Evolutionary conservation across 2,329 filamentous ascomycete species (phyloP).

Genomic region (Aureobasidium musti): DNA sequence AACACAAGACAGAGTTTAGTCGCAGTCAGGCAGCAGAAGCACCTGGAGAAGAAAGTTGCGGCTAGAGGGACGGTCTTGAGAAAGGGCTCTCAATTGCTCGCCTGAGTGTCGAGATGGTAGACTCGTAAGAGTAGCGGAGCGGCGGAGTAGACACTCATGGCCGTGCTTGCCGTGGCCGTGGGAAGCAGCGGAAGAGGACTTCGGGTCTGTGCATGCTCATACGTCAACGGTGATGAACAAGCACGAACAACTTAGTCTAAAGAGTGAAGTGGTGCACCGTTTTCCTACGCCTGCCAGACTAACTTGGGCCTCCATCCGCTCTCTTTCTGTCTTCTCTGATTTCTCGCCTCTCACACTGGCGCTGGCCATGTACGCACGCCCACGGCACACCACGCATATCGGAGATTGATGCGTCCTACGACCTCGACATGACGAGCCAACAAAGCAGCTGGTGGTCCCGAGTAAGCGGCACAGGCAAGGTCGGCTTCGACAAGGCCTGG

Average conservation of each 20-base stretch:
- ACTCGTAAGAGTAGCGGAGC: background rate
- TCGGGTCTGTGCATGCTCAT: constrained; percentile 8
- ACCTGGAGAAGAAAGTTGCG: no score
- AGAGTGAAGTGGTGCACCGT: background rate
- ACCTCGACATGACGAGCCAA: constrained; percentile 13
- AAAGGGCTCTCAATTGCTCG: background rate
- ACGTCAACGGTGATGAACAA: constrained; percentile 12
- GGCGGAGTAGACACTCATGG: no score
- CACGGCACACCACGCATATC: background rate
- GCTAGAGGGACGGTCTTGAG: background rate
- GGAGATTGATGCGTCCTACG: constrained; percentile 8
- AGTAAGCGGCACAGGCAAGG: constrained; percentile 51
- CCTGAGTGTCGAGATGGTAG: background rate
- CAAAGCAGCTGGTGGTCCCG: constrained; percentile 27
- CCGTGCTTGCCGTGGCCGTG: no score
- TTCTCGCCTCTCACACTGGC: background rate
- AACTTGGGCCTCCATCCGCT: background rate
- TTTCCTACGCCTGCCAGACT: background rate
- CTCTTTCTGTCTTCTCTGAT: background rate
- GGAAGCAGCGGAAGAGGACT: background rate
- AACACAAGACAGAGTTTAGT: background rate
- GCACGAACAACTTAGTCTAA: background rate
- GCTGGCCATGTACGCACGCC: constrained; percentile 11
- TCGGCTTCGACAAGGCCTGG: constrained; percentile 74
- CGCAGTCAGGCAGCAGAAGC: background rate